A percentile compares a stretch with the other conserved stretches of the same genome.
phyloP scores from a whole-genome alignment of 768 basidiomycete species.

The Rhizopogon vinicolor region DNA sequence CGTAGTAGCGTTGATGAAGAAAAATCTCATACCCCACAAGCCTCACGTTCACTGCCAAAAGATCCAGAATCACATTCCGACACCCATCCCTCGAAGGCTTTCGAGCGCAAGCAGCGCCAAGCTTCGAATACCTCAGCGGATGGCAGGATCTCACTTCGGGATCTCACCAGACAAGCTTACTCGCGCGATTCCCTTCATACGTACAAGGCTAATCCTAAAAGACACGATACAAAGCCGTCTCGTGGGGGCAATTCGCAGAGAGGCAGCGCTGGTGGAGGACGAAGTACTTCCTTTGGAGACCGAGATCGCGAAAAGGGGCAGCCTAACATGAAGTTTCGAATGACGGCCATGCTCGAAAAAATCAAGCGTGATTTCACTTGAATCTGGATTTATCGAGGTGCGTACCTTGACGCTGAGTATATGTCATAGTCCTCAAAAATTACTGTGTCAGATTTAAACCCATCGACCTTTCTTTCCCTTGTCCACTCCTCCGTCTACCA shows the following conservation, averaged over 20 bases:
- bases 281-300: constrained; percentile 26
- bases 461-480: constrained; percentile 53
- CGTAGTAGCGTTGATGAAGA: neutral
- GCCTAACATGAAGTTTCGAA: constrained; percentile 82
- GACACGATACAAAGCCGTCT: constrained; percentile 6
- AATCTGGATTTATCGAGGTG: neutral
- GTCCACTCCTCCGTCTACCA: constrained; percentile 36
- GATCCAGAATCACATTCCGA: neutral
- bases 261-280: constrained; percentile 23
- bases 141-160: constrained; percentile 40
- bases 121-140: constrained; percentile 3
- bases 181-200: constrained; percentile 52
- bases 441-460: neutral
- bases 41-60: neutral
- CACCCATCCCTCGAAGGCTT: neutral
- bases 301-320: constrained; percentile 35
- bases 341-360: constrained; percentile 83
- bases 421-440: constrained; percentile 1
- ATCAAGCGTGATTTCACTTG: constrained; percentile 62
- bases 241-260: constrained; percentile 7
- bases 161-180: constrained; percentile 61
- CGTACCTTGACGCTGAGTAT: constrained; percentile 1
- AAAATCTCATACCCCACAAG: neutral
- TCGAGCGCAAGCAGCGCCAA: neutral
- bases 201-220: constrained; percentile 44